Evolutionary conservation across 768 basidiomycete genomes (phyloP), one percentile per base, ranked within the genome.

Genomic region (Macrolepiota albuminosa): DNA sequence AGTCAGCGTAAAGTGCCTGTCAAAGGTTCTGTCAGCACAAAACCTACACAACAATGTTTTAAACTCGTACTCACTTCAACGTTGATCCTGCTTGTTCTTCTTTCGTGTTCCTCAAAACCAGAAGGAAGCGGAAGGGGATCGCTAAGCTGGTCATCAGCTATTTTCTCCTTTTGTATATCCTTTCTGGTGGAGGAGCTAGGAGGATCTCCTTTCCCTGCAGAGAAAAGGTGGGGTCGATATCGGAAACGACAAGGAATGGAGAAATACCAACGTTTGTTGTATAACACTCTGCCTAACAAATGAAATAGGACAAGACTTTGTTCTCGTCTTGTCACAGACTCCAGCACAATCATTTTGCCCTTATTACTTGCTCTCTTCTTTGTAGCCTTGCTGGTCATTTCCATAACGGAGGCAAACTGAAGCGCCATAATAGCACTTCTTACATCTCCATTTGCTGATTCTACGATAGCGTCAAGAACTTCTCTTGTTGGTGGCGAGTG

Each of bases 391-490:
- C 65, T 66, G n/a, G 68, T 69, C 49, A 70, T 58, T 58, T 80
- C 72, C 21, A 77, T 72, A 18, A 83, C 71, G 69, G 81, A 96
- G 1, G 87, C 84, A 67, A 99, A 95, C 69, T 99, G 91, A 7
- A 98, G 78, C 0, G 89, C 87, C 86, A 96, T 98, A 61, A 98
- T 83, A 0, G 95, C 96, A 58, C 90, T 91, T 46, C 97, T 80
- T 40, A 99, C 91, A 68, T 99, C 97, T 0, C 97, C 97, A 67
- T 90, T 89, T 3, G 91, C 81, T 2, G 89, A 84, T 54, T 87
- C 84, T 5, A 95, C 83, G 60, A 98, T 81, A 21, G 86, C 72
- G 55, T 96, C 88, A 0, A 97, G 67, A 1, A 84, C 80, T 6
- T 89, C 88, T 58, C 84, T 85, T 0, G 86, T 76, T 0, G 86